Base-by-base conservation (phyloP, 164 flowering plant species). In the Euptelea pleiosperma region DNA sequence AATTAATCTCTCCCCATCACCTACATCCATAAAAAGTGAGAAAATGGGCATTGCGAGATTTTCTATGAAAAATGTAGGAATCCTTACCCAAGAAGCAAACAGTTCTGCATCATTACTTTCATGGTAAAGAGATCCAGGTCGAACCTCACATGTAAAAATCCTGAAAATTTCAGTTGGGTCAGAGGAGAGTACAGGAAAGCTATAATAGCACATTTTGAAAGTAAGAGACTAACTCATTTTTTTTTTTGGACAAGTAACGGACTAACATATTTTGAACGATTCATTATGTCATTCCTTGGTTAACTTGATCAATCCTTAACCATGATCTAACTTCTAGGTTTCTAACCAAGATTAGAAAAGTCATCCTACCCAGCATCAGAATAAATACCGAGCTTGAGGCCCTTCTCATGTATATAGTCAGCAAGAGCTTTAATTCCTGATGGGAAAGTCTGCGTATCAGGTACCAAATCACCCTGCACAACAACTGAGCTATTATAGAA, bases 361-460 rank as follows among this genome's bases (percentile, higher is more conserved):
- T 58, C 52, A 54, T 50, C 87, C 65, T 86, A 94, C 97, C 97
- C 97, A 66, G 97, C 99, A 84, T 85, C 91, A 64, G 97, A 94
- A 77, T 94, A 94, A 44, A 94, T 91, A 44, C 99, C 97, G 60
- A 94, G 87, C 79, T 91, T 94, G 55, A 94, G 95, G 58, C 88
- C 93, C 71, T 83, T 86, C 58, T 58, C 80, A 68, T 91, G 99
- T 31, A 93, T 69, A 75, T 93, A 91, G 64, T 93, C 95, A 50
- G 97, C 95, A 42, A 93, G 79, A 58, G 85, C 81, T 75, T 85
- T 88, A 37, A 93, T 86, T 67, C 99, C 96, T 2, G 96, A 91
- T 1, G 99, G 99, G 70, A 93, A 93, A 28, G 85, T 70, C 47
- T 83, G 64, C 0, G 83, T 73, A 68, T 90, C 84, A 21, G 97